Percentiles rank a stretch among this genome's conserved stretches.
These are phyloP conservation scores for Colletotrichum chlorophyti DNA, from an alignment of 2,329 filamentous ascomycete genomes.

Conservation along the genomic window DNA sequence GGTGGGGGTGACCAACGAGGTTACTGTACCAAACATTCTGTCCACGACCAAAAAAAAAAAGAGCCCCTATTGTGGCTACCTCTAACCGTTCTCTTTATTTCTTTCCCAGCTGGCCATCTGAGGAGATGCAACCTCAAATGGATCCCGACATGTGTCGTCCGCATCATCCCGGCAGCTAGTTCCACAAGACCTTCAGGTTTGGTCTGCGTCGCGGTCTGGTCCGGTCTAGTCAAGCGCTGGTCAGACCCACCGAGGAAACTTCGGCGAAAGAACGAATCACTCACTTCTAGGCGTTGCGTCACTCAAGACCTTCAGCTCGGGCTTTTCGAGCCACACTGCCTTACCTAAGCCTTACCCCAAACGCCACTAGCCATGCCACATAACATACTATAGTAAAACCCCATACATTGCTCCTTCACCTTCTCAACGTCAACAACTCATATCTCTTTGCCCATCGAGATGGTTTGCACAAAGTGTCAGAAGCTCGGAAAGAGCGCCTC, in stretches of 20 bases:
- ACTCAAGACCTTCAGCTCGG: background rate
- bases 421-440: background rate
- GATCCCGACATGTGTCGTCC: slow-evolving; percentile 6
- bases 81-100: no score
- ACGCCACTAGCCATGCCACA: background rate
- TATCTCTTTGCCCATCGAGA: slow-evolving; percentile 36
- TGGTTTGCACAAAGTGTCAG: slow-evolving; percentile 72
- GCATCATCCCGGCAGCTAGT: slow-evolving; percentile 11
- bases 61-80: slow-evolving; percentile 27
- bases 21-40: slow-evolving; percentile 1
- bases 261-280: background rate
- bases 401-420: background rate
- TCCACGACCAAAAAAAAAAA: background rate
- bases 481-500: slow-evolving; percentile 67
- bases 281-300: slow-evolving; percentile 16
- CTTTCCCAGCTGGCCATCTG: no score
- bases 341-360: background rate
- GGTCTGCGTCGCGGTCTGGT: no score
- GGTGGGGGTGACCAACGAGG: no score
- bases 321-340: background rate
- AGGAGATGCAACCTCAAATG: no score
- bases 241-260: slow-evolving; percentile 4
- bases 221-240: no score
- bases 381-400: background rate
- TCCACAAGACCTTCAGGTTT: no score